Percentiles rank a stretch among this genome's conserved stretches.
Evolutionary conservation across 2,329 filamentous ascomycete genomes (phyloP).

Genomic region (Cladorrhinum sp.): DNA sequence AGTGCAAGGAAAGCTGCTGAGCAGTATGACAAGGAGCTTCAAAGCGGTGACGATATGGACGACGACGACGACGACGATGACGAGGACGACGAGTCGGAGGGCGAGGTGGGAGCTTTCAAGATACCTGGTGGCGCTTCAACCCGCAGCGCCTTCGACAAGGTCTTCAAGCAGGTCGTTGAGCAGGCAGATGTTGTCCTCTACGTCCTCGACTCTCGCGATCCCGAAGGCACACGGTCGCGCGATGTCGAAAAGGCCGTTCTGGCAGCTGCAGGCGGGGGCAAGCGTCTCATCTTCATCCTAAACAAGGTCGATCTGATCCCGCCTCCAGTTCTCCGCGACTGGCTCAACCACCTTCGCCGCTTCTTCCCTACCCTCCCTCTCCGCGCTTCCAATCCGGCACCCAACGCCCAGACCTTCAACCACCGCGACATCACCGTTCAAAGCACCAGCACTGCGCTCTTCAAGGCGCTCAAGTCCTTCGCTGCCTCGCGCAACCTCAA

Average conservation of each 20-base stretch:
- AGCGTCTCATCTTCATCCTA: constrained; percentile 84
- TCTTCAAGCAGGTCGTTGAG: constrained; percentile 90
- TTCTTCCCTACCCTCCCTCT: constrained; percentile 91
- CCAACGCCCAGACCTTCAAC: constrained; percentile 88
- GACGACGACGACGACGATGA: constrained; percentile 54
- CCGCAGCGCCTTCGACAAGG: constrained; percentile 86
- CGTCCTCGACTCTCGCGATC: constrained; percentile 87
- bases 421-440: constrained; percentile 86
- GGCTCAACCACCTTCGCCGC: constrained; percentile 79
- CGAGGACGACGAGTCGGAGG: constrained; percentile 56
- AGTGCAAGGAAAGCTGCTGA: constrained; percentile 76
- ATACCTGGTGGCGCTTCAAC: constrained; percentile 60
- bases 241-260: constrained; percentile 89
- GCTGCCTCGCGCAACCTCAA: constrained; percentile 81
- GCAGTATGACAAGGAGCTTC: constrained; percentile 66
- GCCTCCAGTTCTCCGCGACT: constrained; percentile 74
- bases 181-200: constrained; percentile 88
- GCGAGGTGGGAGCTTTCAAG: constrained; percentile 46
- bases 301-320: constrained; percentile 96
- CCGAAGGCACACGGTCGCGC: constrained; percentile 83
- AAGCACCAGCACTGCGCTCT: constrained; percentile 78
- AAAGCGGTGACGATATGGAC: constrained; percentile 57
- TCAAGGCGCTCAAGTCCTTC: constrained; percentile 87
- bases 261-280: constrained; percentile 78
- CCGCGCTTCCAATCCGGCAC: constrained; percentile 74